Evolutionary conservation across 1,139 yeast genomes (phyloP).

Genomic region (Hyphopichia burtonii): DNA sequence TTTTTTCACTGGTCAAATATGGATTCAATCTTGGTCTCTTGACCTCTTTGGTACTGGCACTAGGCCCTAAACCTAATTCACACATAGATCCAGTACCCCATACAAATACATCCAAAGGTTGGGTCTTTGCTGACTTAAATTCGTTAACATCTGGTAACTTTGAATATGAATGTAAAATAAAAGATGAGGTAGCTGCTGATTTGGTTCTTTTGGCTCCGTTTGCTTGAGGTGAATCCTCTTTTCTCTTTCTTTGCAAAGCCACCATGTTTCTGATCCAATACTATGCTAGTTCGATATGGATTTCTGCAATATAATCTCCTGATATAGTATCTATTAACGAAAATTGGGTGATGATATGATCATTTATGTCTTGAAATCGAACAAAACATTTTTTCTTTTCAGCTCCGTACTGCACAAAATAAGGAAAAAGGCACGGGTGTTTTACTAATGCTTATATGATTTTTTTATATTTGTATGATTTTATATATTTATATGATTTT

Average conservation of each 20-base stretch:
- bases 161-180: conserved; percentile 48
- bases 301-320: too few species aligned
- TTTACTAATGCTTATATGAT: too few species aligned
- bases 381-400: too few species aligned
- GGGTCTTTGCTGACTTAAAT: conserved; percentile 37
- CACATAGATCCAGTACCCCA: conserved; percentile 99
- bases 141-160: conserved; percentile 47
- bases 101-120: conserved; percentile 72
- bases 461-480: too few species aligned
- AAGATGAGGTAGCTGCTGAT: conserved; percentile 33
- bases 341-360: neutral
- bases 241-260: conserved; percentile 42
- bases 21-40: conserved; percentile 94
- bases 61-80: conserved; percentile 93
- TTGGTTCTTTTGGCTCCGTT: conserved; percentile 25
- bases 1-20: conserved; percentile 55
- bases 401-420: too few species aligned
- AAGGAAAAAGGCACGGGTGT: too few species aligned
- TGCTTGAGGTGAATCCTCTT: conserved; percentile 14
- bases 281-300: too few species aligned
- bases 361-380: too few species aligned
- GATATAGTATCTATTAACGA: too few species aligned
- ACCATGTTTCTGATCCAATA: conserved; percentile 30
- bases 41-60: conserved; percentile 83
- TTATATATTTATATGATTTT: too few species aligned